Conservation (phyloP, 2,329 filamentous ascomycete genomes). For the Colletotrichum sp. region DNA sequence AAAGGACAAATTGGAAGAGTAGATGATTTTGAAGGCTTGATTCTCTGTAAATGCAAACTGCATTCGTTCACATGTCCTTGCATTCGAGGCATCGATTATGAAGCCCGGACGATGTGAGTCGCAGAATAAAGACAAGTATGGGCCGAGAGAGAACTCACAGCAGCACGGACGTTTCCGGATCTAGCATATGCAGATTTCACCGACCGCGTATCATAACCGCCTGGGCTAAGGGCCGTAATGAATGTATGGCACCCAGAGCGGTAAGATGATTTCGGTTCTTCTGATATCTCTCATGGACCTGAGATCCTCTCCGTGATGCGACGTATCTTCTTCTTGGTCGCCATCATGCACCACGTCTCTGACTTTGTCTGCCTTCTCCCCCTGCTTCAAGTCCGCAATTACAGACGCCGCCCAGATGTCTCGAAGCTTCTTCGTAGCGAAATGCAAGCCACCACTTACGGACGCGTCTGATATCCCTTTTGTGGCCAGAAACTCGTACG, state of each 20-base stretch:
- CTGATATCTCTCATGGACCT: not conserved
- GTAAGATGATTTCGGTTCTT: not conserved
- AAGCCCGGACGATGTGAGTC: no score
- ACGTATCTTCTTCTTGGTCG: not conserved
- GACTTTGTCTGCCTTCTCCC: no score
- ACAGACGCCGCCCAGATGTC: not conserved
- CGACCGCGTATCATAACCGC: rapidly evolving
- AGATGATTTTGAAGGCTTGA: not conserved
- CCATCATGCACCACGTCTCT: not conserved
- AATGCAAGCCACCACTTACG: slow-evolving; percentile 11
- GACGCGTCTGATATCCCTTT: slow-evolving; percentile 1
- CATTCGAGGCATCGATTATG: no score
- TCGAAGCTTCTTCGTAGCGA: not conserved
- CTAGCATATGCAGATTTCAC: not conserved
- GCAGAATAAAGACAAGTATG: no score
- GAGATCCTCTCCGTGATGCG: not conserved
- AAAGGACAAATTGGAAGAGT: not conserved
- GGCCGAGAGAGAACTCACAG: not conserved
- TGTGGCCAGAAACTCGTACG: slow-evolving; percentile 26
- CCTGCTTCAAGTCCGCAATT: not conserved
- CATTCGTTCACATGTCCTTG: no score
- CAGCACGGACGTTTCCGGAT: not conserved
- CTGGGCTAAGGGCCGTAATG: not conserved
- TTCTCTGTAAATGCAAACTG: no score
- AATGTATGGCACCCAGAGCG: not conserved